These are phyloP conservation scores for Cucurbita maxima DNA, from an alignment of 306 rosid species.

Conservation along the genomic window DNA sequence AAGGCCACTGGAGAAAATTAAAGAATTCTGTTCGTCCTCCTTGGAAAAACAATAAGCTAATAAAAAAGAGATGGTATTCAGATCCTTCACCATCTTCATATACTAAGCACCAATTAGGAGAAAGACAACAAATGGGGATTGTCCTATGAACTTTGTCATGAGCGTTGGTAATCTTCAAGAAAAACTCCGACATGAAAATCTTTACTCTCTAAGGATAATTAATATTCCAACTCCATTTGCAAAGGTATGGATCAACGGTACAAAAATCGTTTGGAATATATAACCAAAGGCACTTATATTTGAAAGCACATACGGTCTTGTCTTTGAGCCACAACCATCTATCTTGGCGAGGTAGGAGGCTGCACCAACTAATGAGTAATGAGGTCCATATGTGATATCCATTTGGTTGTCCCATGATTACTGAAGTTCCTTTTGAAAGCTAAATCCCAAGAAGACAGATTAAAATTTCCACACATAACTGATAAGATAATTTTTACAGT, in stretches of 20 bases:
- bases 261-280: background rate
- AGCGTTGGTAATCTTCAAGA: background rate
- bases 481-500: background rate
- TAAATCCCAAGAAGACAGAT: background rate
- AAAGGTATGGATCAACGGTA: background rate
- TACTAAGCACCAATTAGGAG: background rate
- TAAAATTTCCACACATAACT: background rate
- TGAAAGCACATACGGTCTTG: background rate
- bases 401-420: background rate
- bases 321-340: background rate
- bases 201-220: background rate
- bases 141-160: background rate
- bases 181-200: background rate
- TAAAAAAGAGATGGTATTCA: background rate
- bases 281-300: background rate
- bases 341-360: background rate
- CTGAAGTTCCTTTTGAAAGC: background rate
- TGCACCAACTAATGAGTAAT: background rate
- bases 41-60: too few relatives aligned
- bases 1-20: too few relatives aligned
- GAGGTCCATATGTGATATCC: background rate
- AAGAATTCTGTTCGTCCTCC: too few relatives aligned
- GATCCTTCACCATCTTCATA: background rate
- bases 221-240: background rate
- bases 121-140: background rate